Base-by-base conservation (phyloP, 345 rosid genomes). In the Erucastrum elatum region DNA sequence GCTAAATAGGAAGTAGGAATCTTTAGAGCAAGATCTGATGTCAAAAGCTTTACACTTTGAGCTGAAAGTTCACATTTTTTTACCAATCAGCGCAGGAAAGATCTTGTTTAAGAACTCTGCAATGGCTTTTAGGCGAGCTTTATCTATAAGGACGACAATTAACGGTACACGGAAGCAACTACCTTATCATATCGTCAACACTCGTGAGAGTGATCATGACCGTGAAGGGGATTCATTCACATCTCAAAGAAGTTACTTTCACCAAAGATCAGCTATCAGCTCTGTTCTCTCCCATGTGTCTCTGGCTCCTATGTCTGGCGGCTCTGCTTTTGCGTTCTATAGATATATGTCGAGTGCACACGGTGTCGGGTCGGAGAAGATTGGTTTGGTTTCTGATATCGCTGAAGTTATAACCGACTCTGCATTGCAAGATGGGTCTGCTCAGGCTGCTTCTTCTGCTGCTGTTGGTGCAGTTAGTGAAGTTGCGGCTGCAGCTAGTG, bases 401-500 rank as follows among this genome's bases (percentile, higher is more conserved):
- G 86, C 90, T 1, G 87, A 75, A 51, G 87, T 82, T 66, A 78
- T 92, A 5, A 83, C 77, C 1, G 89, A 87, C n/a, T 62, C 87
- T 4, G 70, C 93, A 2, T 66, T 81, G 29, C 87, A 87, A 63
- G 87, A 83, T 53, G 85, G 75, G 55, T 81, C 85, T 51, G 66
- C 88, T 44, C 90, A 86, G 77, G 84, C 80, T 27, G 85, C 21
- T 21, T 21, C 21, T 21, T 21, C 82, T 17, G 85, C 86, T 4
- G 9, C 11, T 30, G 33, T 4, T 30, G 4, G 4, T 39, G 86
- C 78, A 34, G 72, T 71, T 33, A 92, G 82, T 76, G 95, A 92
- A 80, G 97, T 92, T 72, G 85, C 93, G 21, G 8, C 83, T 70
- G 95, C 95, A 35, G 92, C 95, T 79, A 87, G 86, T 4, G 97